These are phyloP conservation scores for Ophiocordyceps australis DNA, from an alignment of 2,329 filamentous ascomycete genomes.

Conservation along the genomic window DNA sequence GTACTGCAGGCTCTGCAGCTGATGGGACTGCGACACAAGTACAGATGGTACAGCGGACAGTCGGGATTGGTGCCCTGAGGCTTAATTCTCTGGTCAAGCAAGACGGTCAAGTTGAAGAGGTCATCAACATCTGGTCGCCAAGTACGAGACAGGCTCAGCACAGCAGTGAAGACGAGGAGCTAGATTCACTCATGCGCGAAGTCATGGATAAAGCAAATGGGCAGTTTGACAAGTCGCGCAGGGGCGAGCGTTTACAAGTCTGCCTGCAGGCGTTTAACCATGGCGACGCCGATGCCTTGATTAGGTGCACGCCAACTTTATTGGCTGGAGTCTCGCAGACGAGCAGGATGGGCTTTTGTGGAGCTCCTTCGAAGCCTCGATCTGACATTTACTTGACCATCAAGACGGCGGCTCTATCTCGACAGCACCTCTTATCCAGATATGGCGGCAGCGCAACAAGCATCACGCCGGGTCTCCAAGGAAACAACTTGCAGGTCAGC, in stretches of 20 bases:
- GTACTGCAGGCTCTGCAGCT: constrained; percentile 33
- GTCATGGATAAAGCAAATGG: constrained; percentile 58
- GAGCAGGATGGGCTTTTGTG: constrained; percentile 82
- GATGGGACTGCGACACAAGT: constrained; percentile 6
- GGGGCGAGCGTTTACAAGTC: constrained; percentile 61
- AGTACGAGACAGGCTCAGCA: constrained; percentile 33
- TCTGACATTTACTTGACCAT: constrained; percentile 93
- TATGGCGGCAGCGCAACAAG: constrained; percentile 57
- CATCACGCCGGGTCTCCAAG: constrained; percentile 39
- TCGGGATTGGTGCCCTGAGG: constrained; percentile 63
- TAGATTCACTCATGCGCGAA: constrained; percentile 55
- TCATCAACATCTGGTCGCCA: constrained; percentile 62
- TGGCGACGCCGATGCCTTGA: constrained; percentile 59
- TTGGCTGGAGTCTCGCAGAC: constrained; percentile 69
- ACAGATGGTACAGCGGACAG: constrained; percentile 30
- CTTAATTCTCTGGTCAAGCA: constrained; percentile 60
- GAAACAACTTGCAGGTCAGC: constrained; percentile 69
- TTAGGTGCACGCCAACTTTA: constrained; percentile 74
- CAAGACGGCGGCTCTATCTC: constrained; percentile 58
- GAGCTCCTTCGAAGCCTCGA: constrained; percentile 69
- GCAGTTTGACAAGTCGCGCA: constrained; percentile 53
- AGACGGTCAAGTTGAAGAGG: constrained; percentile 53
- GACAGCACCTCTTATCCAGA: constrained; percentile 53
- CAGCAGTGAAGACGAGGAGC: constrained; percentile 43
- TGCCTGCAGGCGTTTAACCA: constrained; percentile 63